Base-by-base conservation (phyloP, 148 eudicot species). In the Nyssa sinensis region DNA sequence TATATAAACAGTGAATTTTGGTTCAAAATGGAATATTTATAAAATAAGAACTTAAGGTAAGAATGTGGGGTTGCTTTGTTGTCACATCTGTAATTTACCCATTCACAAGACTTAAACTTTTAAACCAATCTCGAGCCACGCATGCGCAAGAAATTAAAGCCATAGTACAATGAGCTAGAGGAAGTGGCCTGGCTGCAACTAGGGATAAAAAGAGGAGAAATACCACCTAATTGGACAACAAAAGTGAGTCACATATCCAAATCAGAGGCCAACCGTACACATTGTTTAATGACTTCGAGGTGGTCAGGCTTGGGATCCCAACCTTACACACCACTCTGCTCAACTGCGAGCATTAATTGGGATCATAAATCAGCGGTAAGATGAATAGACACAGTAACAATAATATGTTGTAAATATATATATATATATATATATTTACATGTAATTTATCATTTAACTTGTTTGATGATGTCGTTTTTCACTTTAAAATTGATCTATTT, bases 71-170 rank as follows among this genome's bases (percentile, higher is more conserved):
- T 32, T 75, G 44, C 21, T 30, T 19, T 27, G 49, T 19, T 14
- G 73, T 57, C 28, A 7, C 3, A 31, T 37, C 1, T 24, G 25
- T 37, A 24, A 14, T n/a, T 41, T 30, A 35, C 62, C 65, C 74
- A 74, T 68, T 61, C 41, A 27, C 6, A 41, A 35, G 23, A 62
- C 29, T 29, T 33, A 28, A 31, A 59, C 29, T 39, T 61, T n/a
- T 66, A 64, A 57, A 68, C 78, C 70, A 29, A 72, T 66, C 86
- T 83, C 80, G 83, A 83, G 86, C 86, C 83, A 70, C 73, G 86
- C 75, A 70, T 35, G 65, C 53, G 58, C 19, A 23, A 30, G 67
- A 30, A 13, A 0, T 41, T 1, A 62, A 61, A 69, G 59, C 63
- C 64, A 72, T n/a, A 61, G 69, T 63, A 69, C 34, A 34, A 16